These are phyloP conservation scores for Erigeron philadelphicus DNA, from an alignment of 140 eudicot species.

Conservation along the genomic window DNA sequence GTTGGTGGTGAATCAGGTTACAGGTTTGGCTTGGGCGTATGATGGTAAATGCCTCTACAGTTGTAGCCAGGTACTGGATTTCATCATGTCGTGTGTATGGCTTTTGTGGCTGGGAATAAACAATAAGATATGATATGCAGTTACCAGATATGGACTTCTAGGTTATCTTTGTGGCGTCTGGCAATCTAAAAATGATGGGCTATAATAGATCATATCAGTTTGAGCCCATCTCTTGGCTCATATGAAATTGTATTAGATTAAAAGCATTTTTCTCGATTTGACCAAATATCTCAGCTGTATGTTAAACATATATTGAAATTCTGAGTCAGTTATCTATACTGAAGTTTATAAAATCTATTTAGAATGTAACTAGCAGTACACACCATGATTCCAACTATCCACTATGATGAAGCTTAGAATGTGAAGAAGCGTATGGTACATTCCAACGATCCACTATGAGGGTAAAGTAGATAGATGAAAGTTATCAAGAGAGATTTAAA, in stretches of 20 bases:
- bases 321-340: background rate
- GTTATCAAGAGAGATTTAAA: slow-evolving; percentile 2
- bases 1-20: slow-evolving; percentile 48
- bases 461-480: background rate
- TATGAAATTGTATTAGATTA: no score
- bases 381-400: background rate
- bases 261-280: no score
- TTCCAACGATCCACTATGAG: background rate
- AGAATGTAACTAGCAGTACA: no score
- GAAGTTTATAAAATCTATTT: no score
- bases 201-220: background rate
- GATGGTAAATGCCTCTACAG: slow-evolving; percentile 83
- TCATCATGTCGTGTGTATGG: background rate
- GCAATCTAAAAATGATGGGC: background rate
- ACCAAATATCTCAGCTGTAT: no score
- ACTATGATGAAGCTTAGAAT: background rate
- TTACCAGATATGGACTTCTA: background rate
- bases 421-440: background rate
- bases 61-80: slow-evolving; percentile 73
- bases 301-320: no score
- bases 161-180: background rate
- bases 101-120: background rate
- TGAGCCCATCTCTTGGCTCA: no score
- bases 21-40: slow-evolving; percentile 91
- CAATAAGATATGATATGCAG: background rate